These are phyloP conservation scores for Phytophthora syringae DNA, from an alignment of 352 stramenopile genomes.

Conservation along the genomic window DNA sequence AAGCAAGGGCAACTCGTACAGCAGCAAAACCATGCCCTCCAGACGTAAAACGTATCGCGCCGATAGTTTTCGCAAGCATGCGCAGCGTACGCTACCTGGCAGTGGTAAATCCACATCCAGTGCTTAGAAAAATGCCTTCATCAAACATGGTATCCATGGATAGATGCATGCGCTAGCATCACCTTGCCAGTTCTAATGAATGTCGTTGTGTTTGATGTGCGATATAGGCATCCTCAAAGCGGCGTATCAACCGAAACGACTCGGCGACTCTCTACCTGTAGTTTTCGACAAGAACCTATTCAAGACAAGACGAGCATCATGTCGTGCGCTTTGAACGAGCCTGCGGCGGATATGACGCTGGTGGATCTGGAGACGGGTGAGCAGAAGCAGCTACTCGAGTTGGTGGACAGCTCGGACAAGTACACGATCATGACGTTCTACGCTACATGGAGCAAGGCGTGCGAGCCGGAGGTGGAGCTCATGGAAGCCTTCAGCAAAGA, in stretches of 20 bases:
- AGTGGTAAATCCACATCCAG: constrained; percentile 31
- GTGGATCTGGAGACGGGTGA: constrained; percentile 63
- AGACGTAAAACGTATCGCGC: constrained; percentile 63
- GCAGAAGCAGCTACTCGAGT: constrained; percentile 35
- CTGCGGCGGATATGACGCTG: constrained; percentile 51
- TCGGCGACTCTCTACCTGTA: constrained; percentile 13
- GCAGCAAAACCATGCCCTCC: constrained; percentile 51
- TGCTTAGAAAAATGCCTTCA: constrained; percentile 10
- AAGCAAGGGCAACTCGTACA: constrained; percentile 41
- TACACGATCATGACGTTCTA: constrained; percentile 67
- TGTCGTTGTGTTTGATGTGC: not conserved
- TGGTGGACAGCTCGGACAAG: constrained; percentile 41
- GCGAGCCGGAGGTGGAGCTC: constrained; percentile 54
- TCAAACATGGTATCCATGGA: too few species aligned
- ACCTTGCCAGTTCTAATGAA: not conserved
- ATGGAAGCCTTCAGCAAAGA: constrained; percentile 68
- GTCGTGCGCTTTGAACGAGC: constrained; percentile 58
- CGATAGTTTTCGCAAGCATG: constrained; percentile 48
- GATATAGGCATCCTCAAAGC: not conserved
- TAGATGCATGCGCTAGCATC: not conserved
- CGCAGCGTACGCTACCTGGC: constrained; percentile 39
- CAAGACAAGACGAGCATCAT: constrained; percentile 25
- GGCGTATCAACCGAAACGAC: constrained; percentile 13
- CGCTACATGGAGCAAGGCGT: constrained; percentile 69
- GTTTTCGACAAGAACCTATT: not conserved